Evolutionary conservation across 768 basidiomycete genomes (phyloP).

Genomic region (Phaeolepiota aurea): DNA sequence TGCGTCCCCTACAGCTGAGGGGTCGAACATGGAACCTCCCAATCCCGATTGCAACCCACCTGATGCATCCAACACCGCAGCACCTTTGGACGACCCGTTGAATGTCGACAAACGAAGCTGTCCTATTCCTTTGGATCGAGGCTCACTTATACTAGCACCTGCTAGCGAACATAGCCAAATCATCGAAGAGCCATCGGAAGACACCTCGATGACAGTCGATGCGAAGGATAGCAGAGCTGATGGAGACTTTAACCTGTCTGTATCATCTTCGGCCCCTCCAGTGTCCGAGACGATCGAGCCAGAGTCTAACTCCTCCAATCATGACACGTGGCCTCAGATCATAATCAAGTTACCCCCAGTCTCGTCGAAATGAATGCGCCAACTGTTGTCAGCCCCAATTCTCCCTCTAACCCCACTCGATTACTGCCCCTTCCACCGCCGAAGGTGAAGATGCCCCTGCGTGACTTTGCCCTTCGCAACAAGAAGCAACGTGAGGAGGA

Average conservation of each 20-base stretch:
- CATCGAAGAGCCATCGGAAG: neutral
- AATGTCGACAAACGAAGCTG: neutral
- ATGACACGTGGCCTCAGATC: neutral
- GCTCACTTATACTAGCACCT: neutral
- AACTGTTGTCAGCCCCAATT: slow-evolving; percentile 4
- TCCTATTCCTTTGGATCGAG: neutral
- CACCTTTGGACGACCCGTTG: neutral
- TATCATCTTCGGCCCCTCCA: neutral
- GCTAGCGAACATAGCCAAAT: neutral
- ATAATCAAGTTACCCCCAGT: neutral
- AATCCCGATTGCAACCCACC: neutral
- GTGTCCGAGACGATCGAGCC: neutral
- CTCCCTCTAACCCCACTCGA: slow-evolving; percentile 3
- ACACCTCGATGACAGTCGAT: neutral
- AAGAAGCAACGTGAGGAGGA: slow-evolving; percentile 44
- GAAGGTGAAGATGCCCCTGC: slow-evolving; percentile 51
- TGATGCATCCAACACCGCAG: neutral
- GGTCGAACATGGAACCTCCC: neutral
- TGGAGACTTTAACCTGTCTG: neutral
- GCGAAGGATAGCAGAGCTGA: neutral
- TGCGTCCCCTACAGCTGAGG: too few relatives aligned
- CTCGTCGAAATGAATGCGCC: neutral
- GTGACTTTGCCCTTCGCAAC: slow-evolving; percentile 49
- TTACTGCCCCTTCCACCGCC: slow-evolving; percentile 12
- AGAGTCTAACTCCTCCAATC: neutral